These are phyloP conservation scores for Cryptococcus amylolentus DNA, from an alignment of 1,284 basidiomycete species.

Conservation along the genomic window DNA sequence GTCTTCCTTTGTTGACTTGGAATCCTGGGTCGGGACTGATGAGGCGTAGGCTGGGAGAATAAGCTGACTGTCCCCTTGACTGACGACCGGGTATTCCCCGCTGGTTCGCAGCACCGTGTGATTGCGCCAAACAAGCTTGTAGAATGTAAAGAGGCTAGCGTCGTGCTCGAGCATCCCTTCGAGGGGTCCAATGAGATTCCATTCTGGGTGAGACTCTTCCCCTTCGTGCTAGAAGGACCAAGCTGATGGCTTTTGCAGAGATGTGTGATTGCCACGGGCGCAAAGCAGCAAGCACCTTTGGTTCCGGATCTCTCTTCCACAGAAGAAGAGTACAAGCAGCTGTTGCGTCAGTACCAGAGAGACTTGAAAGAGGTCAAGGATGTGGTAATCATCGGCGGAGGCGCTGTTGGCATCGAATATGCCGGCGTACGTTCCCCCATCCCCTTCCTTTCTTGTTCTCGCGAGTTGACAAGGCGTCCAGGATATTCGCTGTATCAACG, in stretches of 20 bases:
- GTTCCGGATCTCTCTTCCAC: constrained; percentile 24
- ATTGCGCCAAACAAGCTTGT: constrained; percentile 38
- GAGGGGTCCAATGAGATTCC: constrained; percentile 42
- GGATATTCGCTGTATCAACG: neutral
- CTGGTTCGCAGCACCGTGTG: constrained; percentile 30
- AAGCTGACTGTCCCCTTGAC: constrained; percentile 34
- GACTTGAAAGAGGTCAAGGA: constrained; percentile 33
- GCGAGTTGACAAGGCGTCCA: constrained; percentile 21
- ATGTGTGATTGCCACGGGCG: constrained; percentile 41
- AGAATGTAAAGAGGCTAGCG: constrained; percentile 30
- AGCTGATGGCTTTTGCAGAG: constrained; percentile 13
- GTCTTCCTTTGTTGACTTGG: neutral
- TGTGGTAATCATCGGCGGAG: constrained; percentile 50
- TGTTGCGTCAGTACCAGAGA: constrained; percentile 28
- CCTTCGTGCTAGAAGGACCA: neutral
- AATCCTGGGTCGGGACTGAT: neutral
- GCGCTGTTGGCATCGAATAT: constrained; percentile 52
- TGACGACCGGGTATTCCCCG: constrained; percentile 36
- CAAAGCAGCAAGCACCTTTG: constrained; percentile 41
- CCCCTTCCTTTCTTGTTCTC: too few species aligned
- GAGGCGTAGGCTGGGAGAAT: constrained; percentile 40
- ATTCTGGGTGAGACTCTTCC: constrained; percentile 41
- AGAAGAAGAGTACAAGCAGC: constrained; percentile 18
- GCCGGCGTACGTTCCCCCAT: constrained; percentile 32
- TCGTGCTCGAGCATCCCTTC: constrained; percentile 42